Conservation (phyloP, 768 basidiomycete species). For the Leccinellum luteum region DNA sequence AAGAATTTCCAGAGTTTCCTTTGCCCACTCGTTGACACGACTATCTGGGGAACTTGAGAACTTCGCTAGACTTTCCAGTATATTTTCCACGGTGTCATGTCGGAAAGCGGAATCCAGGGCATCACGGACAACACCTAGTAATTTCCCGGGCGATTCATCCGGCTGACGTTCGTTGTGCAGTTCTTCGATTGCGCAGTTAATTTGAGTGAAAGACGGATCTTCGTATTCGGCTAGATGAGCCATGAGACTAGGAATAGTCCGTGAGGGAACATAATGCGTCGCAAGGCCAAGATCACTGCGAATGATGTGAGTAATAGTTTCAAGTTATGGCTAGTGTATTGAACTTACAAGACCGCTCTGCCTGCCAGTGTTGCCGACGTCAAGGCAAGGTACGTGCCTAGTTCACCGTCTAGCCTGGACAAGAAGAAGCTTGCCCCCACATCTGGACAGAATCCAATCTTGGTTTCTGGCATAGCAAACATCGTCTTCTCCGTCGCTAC, state of each 20-base stretch:
- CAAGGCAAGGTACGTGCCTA: constrained; percentile 92
- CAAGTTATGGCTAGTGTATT: neutral
- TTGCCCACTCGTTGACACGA: constrained; percentile 70
- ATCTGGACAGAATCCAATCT: constrained; percentile 88
- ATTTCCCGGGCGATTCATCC: constrained; percentile 49
- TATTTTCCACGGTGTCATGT: constrained; percentile 66
- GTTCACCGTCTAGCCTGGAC: constrained; percentile 82
- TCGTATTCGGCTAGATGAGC: constrained; percentile 54
- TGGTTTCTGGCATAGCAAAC: constrained; percentile 97
- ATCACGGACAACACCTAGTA: constrained; percentile 61
- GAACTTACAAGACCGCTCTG: constrained; percentile 79
- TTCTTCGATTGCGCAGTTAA: constrained; percentile 71
- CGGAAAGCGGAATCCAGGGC: constrained; percentile 83
- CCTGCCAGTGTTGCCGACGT: constrained; percentile 74
- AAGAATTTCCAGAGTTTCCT: constrained; percentile 59
- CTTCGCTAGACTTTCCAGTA: constrained; percentile 53
- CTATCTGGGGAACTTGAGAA: constrained; percentile 39
- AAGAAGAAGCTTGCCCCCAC: constrained; percentile 92
- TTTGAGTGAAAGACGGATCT: constrained; percentile 40
- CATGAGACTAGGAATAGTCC: constrained; percentile 68
- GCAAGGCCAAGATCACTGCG: constrained; percentile 87
- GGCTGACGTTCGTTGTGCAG: constrained; percentile 54
- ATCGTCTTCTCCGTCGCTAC: constrained; percentile 90
- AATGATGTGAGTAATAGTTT: constrained; percentile 10
- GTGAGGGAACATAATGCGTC: constrained; percentile 86